Evolutionary conservation across 345 rosid genomes (phyloP).

Genomic region (Gossypium arboreum): DNA sequence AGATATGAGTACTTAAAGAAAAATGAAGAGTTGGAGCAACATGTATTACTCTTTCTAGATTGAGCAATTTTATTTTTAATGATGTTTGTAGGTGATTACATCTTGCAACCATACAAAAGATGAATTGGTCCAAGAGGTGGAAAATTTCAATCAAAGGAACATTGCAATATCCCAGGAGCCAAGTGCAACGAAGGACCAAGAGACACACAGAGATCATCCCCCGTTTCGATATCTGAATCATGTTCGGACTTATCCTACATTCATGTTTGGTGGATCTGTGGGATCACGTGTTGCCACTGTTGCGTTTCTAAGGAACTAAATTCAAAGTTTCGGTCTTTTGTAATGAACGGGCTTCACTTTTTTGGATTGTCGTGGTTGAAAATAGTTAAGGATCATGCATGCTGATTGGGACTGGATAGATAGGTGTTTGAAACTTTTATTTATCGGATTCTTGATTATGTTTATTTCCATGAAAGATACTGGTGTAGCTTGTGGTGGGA

Average conservation of each 20-base stretch:
- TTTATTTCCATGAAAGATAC: not conserved
- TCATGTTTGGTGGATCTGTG: constrained; percentile 76
- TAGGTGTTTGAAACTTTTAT: constrained; percentile 5
- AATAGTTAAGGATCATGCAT: not conserved
- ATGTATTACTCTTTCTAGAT: not conserved
- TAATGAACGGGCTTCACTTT: not conserved
- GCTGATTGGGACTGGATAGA: not conserved
- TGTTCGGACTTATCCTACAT: constrained; percentile 81
- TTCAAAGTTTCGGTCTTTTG: not conserved
- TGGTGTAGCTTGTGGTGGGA: not conserved
- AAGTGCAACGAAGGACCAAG: constrained; percentile 35
- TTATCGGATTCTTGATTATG: not conserved
- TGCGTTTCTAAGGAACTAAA: constrained; percentile 69
- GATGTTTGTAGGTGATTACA: constrained; percentile 58
- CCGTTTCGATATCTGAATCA: constrained; percentile 69
- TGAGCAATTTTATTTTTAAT: constrained; percentile 1
- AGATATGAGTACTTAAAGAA: not conserved
- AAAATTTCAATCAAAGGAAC: constrained; percentile 54
- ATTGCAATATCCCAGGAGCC: constrained; percentile 29
- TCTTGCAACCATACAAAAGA: constrained; percentile 88
- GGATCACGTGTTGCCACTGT: constrained; percentile 96
- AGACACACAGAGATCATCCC: constrained; percentile 29
- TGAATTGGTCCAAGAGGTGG: constrained; percentile 77
- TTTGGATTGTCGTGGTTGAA: constrained; percentile 6
- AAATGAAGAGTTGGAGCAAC: not conserved